A percentile compares a stretch with the other conserved stretches of the same genome.
Conservation (phyloP, 768 basidiomycete genomes). For the Leccinum boreale region DNA sequence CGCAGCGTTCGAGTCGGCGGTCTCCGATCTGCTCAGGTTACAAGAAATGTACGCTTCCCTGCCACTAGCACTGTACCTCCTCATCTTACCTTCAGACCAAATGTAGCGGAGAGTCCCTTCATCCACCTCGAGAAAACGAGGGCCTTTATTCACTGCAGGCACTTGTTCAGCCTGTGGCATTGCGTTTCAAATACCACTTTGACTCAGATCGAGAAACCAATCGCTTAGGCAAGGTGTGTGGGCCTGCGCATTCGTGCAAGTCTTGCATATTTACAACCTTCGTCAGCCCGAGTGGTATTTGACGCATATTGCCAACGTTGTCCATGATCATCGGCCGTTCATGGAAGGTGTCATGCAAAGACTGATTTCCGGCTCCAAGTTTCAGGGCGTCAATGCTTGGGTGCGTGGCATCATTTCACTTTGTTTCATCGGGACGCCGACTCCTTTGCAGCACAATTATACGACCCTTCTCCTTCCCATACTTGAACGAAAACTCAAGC, state of each 20-base stretch:
- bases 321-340: constrained; percentile 81
- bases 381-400: constrained; percentile 66
- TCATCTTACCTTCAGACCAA: constrained; percentile 1
- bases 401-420: constrained; percentile 39
- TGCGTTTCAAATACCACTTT: constrained; percentile 95
- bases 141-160: constrained; percentile 83
- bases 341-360: constrained; percentile 73
- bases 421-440: constrained; percentile 1
- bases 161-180: constrained; percentile 74
- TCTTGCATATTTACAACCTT: neutral
- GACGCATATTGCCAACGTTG: constrained; percentile 82
- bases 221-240: constrained; percentile 79
- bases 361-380: constrained; percentile 62
- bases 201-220: constrained; percentile 86
- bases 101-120: constrained; percentile 53
- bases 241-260: neutral
- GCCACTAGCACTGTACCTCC: neutral
- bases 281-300: constrained; percentile 95
- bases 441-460: constrained; percentile 71
- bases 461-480: constrained; percentile 73
- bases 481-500: constrained; percentile 69
- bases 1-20: constrained; percentile 69
- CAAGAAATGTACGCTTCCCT: constrained; percentile 66
- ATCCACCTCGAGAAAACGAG: constrained; percentile 32
- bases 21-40: constrained; percentile 70